These are phyloP conservation scores for Kingdonia uniflora DNA, from an alignment of 164 flowering plant species.

Conservation along the genomic window DNA sequence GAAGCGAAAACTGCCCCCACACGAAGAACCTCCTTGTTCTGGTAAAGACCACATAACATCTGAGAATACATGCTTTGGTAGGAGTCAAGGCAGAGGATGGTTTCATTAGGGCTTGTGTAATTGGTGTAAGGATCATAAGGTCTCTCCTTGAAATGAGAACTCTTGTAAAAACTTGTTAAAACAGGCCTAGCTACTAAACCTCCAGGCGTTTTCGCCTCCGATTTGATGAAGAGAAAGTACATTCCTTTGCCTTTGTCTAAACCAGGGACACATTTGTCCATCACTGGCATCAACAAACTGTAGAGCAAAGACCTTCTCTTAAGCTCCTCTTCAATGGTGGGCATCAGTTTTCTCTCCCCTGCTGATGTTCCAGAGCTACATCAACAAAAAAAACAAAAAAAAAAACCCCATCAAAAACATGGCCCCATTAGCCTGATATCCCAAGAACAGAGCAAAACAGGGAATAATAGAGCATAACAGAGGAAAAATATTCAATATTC, in stretches of 20 bases:
- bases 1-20: slow-evolving; percentile 97
- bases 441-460: no score
- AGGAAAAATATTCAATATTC: neutral
- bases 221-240: slow-evolving; percentile 84
- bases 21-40: slow-evolving; percentile 67
- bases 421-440: no score
- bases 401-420: no score
- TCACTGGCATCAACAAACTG: slow-evolving; percentile 92
- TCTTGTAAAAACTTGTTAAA: slow-evolving; percentile 85
- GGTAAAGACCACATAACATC: slow-evolving; percentile 75
- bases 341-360: slow-evolving; percentile 94
- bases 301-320: slow-evolving; percentile 64
- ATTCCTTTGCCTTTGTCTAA: slow-evolving; percentile 91
- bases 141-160: slow-evolving; percentile 59
- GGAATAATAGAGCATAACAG: no score
- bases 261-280: slow-evolving; percentile 74
- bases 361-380: slow-evolving; percentile 73
- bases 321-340: slow-evolving; percentile 78
- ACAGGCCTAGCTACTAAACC: slow-evolving; percentile 83
- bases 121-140: slow-evolving; percentile 86
- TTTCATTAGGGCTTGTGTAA: slow-evolving; percentile 90
- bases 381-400: neutral
- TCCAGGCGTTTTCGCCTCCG: slow-evolving; percentile 77
- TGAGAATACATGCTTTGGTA: slow-evolving; percentile 97
- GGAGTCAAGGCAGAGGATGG: slow-evolving; percentile 81